Conservation (phyloP, 1,284 basidiomycete species). For the Apiotrichum veenhuisii region DNA sequence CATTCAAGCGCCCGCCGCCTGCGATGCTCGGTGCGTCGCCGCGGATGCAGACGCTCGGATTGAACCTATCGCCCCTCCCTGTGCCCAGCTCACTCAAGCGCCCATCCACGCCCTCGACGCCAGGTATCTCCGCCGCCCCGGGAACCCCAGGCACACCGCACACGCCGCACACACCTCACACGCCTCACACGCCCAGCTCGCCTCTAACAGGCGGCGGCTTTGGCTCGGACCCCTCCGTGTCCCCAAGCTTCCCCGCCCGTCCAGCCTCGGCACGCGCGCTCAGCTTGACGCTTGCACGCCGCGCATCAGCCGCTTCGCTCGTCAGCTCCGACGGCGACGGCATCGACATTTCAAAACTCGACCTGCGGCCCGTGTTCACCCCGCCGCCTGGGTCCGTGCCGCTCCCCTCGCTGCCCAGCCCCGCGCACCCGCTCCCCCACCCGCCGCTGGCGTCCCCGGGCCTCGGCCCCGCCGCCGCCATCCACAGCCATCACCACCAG, state of each 20-base stretch:
- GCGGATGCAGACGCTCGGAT: background rate
- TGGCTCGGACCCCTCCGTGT: background rate
- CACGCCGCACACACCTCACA: background rate
- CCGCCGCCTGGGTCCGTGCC: constrained; percentile 23
- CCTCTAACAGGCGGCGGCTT: background rate
- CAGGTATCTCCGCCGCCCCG: constrained; percentile 6
- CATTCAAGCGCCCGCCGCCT: background rate
- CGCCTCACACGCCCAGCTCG: background rate
- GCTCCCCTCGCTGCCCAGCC: constrained; percentile 1
- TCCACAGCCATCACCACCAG: background rate
- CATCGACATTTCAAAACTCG: constrained; percentile 35
- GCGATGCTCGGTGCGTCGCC: background rate
- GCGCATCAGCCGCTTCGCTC: background rate
- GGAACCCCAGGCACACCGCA: background rate
- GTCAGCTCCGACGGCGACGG: constrained; percentile 4
- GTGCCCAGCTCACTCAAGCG: background rate
- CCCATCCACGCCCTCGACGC: constrained; percentile 16
- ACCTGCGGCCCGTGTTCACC: constrained; percentile 16
- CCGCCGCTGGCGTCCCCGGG: constrained; percentile 14
- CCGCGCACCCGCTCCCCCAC: constrained; percentile 1
- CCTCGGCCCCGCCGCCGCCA: constrained; percentile 9
- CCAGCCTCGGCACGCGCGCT: background rate
- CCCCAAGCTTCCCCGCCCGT: background rate
- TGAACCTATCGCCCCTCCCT: background rate
- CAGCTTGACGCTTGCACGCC: background rate